These are phyloP conservation scores for Ophiostoma perfectum DNA, from an alignment of 2,329 filamentous ascomycete species.

Conservation along the genomic window DNA sequence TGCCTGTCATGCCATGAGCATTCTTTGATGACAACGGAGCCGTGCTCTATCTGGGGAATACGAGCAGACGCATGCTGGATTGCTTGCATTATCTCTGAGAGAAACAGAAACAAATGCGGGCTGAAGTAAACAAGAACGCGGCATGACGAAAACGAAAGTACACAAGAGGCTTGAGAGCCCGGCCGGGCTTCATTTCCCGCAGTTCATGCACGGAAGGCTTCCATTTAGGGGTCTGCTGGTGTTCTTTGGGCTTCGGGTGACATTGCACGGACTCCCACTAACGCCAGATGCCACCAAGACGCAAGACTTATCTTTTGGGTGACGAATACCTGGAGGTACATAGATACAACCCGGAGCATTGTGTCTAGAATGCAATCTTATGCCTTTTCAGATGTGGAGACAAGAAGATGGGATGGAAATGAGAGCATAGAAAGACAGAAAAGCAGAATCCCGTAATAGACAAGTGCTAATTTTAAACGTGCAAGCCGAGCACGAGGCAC, in stretches of 20 bases:
- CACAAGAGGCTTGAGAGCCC: not conserved
- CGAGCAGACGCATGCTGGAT: not conserved
- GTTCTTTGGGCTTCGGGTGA: not conserved
- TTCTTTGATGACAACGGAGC: slow-evolving; percentile 1
- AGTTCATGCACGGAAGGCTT: slow-evolving; percentile 23
- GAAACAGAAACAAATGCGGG: not conserved
- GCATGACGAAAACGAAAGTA: not conserved
- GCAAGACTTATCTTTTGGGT: not conserved
- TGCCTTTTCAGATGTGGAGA: slow-evolving; percentile 1
- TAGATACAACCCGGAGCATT: not conserved
- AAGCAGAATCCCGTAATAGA: not conserved
- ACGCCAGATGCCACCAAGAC: not conserved
- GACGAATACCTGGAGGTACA: not conserved
- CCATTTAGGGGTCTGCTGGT: slow-evolving; percentile 14
- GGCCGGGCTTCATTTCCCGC: slow-evolving; percentile 19
- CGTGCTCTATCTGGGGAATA: not conserved
- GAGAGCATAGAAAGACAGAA: not conserved
- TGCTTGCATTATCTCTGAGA: not conserved
- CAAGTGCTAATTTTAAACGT: not conserved
- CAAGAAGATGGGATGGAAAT: slow-evolving; percentile 13
- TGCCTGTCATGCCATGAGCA: not conserved
- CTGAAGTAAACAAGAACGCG: slow-evolving; percentile 8
- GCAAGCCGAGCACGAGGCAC: not conserved
- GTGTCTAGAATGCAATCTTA: slow-evolving; percentile 7
- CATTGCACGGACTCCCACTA: not conserved